These are phyloP conservation scores for Xylaria cubensis DNA, from an alignment of 495 filamentous ascomycete species.

Conservation along the genomic window DNA sequence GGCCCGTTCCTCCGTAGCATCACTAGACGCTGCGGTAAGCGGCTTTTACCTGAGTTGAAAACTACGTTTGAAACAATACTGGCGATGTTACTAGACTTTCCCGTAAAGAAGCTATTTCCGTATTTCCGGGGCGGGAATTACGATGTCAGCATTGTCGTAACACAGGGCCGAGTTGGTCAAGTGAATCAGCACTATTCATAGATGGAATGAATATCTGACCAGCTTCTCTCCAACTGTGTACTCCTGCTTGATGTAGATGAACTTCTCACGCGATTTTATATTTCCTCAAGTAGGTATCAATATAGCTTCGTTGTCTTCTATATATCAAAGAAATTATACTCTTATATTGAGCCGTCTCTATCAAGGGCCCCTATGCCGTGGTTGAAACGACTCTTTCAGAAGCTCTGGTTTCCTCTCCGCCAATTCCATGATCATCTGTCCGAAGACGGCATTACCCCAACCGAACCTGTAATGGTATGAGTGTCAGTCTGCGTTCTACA, in stretches of 20 bases:
- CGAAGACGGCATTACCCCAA: slow-evolving; percentile 74
- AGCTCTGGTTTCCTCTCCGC: slow-evolving; percentile 49
- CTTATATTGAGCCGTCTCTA: not conserved
- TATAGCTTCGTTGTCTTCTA: not conserved
- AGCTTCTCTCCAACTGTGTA: not conserved
- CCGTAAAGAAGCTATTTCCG: not conserved
- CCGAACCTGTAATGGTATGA: slow-evolving; percentile 57
- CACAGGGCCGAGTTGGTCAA: not conserved
- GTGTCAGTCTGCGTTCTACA: slow-evolving; percentile 27
- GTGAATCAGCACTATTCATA: not conserved
- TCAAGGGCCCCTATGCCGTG: slow-evolving; percentile 27
- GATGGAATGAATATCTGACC: not conserved
- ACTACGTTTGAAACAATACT: not conserved
- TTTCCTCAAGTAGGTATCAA: not conserved
- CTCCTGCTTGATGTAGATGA: not conserved
- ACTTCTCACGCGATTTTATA: not conserved
- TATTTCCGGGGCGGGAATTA: not conserved
- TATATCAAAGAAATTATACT: not conserved
- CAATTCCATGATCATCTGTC: slow-evolving; percentile 68
- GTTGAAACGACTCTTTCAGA: slow-evolving; percentile 48
- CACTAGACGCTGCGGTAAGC: not conserved
- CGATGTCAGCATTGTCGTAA: not conserved
- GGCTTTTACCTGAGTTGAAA: not conserved
- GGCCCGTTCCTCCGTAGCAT: not conserved
- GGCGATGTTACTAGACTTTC: not conserved